Conservation (phyloP, 176 grass and related monocot genomes). For the Aegilops sharonensis region DNA sequence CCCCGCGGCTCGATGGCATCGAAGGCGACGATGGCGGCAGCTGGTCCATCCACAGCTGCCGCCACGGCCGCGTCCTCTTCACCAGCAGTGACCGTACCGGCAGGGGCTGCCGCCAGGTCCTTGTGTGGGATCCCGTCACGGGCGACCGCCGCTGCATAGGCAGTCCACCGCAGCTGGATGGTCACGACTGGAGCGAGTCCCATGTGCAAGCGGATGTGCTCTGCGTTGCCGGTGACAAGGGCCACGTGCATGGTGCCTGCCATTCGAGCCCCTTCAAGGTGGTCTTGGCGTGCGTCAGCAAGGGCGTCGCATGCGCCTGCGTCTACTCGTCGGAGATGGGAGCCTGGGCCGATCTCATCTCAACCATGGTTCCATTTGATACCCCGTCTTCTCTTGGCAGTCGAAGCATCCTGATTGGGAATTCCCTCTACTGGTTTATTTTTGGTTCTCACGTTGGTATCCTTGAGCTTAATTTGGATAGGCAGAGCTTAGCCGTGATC, state of each 20-base stretch:
- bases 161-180: neutral
- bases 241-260: too few relatives aligned
- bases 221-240: neutral
- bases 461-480: neutral
- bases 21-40: too few relatives aligned
- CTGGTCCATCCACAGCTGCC: neutral
- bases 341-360: neutral
- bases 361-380: neutral
- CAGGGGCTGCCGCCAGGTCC: neutral
- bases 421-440: neutral
- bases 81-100: too few relatives aligned
- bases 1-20: neutral
- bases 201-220: neutral
- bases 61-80: neutral
- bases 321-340: neutral
- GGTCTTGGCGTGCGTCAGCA: neutral
- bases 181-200: too few relatives aligned
- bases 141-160: neutral
- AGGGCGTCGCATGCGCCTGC: neutral
- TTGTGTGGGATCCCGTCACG: neutral
- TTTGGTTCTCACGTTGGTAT: neutral
- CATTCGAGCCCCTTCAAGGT: too few relatives aligned
- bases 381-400: neutral
- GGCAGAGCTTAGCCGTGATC: neutral
- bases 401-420: neutral